phyloP scores from a whole-genome alignment of 2,329 filamentous ascomycete genomes.

The Pseudogymnoascus sp. region DNA sequence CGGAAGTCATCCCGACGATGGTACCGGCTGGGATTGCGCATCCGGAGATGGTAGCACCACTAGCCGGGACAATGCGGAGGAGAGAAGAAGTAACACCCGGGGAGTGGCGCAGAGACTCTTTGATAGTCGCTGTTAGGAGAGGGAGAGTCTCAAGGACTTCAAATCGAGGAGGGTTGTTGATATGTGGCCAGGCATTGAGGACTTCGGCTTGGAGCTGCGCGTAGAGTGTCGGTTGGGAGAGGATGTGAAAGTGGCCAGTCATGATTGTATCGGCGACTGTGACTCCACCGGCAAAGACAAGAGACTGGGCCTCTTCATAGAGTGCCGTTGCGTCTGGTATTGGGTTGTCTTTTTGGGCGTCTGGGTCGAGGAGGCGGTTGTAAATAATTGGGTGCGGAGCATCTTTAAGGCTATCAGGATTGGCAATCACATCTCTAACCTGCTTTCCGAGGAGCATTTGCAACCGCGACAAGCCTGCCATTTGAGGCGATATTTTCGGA shows the following conservation, averaged over 20 bases:
- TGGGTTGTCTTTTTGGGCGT: constrained; percentile 22
- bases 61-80: constrained; percentile 18
- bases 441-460: constrained; percentile 18
- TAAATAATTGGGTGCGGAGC: constrained; percentile 28
- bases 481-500: constrained; percentile 16
- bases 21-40: constrained; percentile 14
- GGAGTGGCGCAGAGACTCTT: background rate
- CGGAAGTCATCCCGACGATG: constrained; percentile 23
- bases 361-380: constrained; percentile 25
- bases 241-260: constrained; percentile 33
- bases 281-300: constrained; percentile 38
- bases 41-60: constrained; percentile 16
- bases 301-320: constrained; percentile 35
- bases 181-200: constrained; percentile 28
- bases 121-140: background rate
- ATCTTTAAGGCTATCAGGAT: constrained; percentile 23
- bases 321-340: constrained; percentile 21
- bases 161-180: constrained; percentile 23
- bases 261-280: constrained; percentile 35
- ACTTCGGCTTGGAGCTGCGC: constrained; percentile 33
- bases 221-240: constrained; percentile 27
- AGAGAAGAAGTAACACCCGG: background rate
- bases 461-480: constrained; percentile 17
- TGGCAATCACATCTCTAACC: constrained; percentile 20
- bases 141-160: constrained; percentile 30